These are phyloP conservation scores for Colletotrichum acutatum DNA, from an alignment of 2,329 filamentous ascomycete genomes.

Conservation along the genomic window DNA sequence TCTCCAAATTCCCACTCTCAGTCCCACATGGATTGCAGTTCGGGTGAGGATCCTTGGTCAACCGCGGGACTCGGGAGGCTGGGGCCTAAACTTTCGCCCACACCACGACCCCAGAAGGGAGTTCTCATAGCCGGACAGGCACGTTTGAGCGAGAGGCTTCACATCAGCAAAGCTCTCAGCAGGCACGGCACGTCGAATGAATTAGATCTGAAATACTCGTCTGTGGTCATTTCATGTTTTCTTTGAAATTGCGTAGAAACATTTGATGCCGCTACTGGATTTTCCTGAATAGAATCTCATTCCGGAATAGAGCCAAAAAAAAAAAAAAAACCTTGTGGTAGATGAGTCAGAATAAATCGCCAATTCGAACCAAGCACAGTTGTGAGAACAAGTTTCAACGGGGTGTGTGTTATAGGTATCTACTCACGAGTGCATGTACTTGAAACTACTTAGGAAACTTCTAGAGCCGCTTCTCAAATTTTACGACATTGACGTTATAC, in stretches of 20 bases:
- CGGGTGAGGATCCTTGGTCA: conserved; percentile 6
- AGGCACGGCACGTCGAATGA: not conserved
- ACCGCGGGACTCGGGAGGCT: not conserved
- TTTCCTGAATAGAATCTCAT: too few species aligned
- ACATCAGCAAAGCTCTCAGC: not conserved
- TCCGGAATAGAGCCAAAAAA: too few species aligned
- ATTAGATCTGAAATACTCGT: not conserved
- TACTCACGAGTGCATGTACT: too few species aligned
- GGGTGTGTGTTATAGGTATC: too few species aligned
- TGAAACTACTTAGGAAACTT: not conserved
- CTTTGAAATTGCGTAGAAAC: not conserved
- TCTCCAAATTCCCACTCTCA: not conserved
- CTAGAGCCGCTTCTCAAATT: not conserved
- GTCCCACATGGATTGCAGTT: not conserved
- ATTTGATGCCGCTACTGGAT: not conserved
- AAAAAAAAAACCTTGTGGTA: too few species aligned
- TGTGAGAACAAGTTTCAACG: too few species aligned
- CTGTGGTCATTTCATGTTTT: not conserved
- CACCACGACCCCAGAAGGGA: too few species aligned
- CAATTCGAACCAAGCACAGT: too few species aligned
- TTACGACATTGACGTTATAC: not conserved
- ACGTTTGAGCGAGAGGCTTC: not conserved
- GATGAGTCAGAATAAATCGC: too few species aligned
- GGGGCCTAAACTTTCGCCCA: not conserved
- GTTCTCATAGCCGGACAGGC: not conserved